These are phyloP conservation scores for Kodamaea fungicola DNA, from an alignment of 1,139 yeast species.

Conservation along the genomic window DNA sequence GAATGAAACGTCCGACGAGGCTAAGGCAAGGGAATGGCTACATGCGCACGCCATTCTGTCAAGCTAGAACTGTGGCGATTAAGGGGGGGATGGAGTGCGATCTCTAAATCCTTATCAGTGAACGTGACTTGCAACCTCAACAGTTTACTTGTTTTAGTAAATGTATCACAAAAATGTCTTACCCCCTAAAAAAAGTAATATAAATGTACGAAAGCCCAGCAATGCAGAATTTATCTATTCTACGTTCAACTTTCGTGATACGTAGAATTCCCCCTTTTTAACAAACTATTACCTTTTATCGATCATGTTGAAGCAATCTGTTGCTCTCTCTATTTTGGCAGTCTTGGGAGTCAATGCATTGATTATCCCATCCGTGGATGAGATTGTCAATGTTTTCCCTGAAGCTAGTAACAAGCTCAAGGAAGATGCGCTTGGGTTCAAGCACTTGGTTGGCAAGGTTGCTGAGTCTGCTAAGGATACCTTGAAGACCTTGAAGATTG, in stretches of 20 bases:
- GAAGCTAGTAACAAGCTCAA: constrained; percentile 4
- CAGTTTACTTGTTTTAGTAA: no score
- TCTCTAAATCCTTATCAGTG: no score
- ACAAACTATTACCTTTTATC: constrained; percentile 1
- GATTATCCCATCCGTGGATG: constrained; percentile 55
- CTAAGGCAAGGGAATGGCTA: constrained; percentile 11
- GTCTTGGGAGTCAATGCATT: constrained; percentile 62
- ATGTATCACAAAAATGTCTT: not conserved
- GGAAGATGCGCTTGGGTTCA: constrained; percentile 9
- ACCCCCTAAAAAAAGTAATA: not conserved
- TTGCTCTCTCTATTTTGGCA: constrained; percentile 52
- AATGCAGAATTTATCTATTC: constrained; percentile 2
- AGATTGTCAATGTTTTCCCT: constrained; percentile 40
- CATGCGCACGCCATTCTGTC: not conserved
- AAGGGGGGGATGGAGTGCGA: no score
- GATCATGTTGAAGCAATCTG: constrained; percentile 48
- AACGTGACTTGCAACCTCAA: no score
- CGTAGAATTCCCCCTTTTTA: constrained; percentile 4
- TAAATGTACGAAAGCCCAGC: not conserved
- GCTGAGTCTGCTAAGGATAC: constrained; percentile 12
- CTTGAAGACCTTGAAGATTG: constrained; percentile 10
- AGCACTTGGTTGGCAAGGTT: constrained; percentile 15
- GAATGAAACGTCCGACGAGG: constrained; percentile 8
- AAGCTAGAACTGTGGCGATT: no score
- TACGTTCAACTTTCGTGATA: constrained; percentile 4